Evolutionary conservation across 495 filamentous ascomycete genomes (phyloP), one percentile per base, ranked within the genome.

Genomic region (Tuber magnatum): DNA sequence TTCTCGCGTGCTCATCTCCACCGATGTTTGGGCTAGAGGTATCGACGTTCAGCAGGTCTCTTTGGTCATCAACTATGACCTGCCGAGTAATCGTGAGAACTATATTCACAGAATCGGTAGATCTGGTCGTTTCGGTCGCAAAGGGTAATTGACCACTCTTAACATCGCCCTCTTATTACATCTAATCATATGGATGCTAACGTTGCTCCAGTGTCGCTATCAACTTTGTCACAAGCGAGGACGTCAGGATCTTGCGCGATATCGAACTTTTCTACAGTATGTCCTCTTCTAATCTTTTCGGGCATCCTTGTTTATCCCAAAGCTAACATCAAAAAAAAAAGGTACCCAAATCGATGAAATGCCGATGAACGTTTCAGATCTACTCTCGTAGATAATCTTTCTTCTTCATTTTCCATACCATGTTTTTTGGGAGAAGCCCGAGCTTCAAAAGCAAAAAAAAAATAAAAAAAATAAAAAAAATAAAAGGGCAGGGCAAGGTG

Each of bases 31-130:
- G 88, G 96, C 95, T 77, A 91, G 95, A 84, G 95, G 95, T 87
- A 99, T 99, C 86, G 95, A 99, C 84, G 95, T 99, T 41, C 95
- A 99, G 84, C 95, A 99, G 84, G 95, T 99, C 41, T 97, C 93
- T n/a, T 87, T 99, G 74, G 95, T 99, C 75, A 99, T 99, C 86
- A 99, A 99, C 85, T 99, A 99, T 85, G 95, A 99, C 82, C 87
- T 99, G 46, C 95, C 95, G 44, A 93, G 91, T 83, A 99, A 99
- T 86, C 94, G 95, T 89, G 95, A 99, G 85, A 99, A 99, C 86
- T 99, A 99, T 85, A 98, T 99, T 84, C 95, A 99, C 85, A 90
- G 95, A 78, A 99, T 99, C 81, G 95, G 95, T 84, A 91, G 95
- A 83, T 92, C 92, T 84, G 95, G 95, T 82, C 91, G 95, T 79